These are phyloP conservation scores for Calonectria pseudoreteaudii DNA, from an alignment of 2,329 filamentous ascomycete genomes.

Conservation along the genomic window DNA sequence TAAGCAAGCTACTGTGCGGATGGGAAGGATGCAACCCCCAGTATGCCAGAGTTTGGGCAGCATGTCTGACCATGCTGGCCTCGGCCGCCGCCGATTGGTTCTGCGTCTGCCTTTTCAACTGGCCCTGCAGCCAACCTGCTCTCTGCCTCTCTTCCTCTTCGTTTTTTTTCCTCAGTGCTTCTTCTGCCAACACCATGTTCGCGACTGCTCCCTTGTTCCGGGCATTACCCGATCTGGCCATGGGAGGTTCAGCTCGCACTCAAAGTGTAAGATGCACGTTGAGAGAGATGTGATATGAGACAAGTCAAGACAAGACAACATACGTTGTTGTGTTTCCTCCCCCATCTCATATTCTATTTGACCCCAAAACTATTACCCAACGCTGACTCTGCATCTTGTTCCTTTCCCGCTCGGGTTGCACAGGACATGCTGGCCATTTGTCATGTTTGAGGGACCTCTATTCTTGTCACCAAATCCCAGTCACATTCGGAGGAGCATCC, in stretches of 20 bases:
- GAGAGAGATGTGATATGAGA: neutral
- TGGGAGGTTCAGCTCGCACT: conserved; percentile 1
- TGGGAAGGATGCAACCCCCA: neutral
- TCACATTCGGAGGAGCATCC: neutral
- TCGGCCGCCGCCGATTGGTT: neutral
- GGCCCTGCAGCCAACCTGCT: neutral
- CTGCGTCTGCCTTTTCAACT: neutral
- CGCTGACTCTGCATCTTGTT: neutral
- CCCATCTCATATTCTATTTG: neutral
- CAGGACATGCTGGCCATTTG: neutral
- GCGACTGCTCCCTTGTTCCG: neutral
- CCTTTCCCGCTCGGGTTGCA: neutral
- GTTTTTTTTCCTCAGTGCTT: neutral
- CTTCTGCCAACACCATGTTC: neutral
- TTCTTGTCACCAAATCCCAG: neutral
- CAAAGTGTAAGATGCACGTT: neutral
- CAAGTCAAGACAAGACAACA: neutral
- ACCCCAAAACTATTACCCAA: neutral
- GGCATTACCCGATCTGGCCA: conserved; percentile 15
- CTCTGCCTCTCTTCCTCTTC: neutral
- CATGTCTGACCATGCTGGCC: neutral
- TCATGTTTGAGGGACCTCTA: neutral
- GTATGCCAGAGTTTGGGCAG: neutral
- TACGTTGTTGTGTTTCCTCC: neutral
- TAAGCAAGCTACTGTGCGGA: neutral